A percentile compares a stretch with the other conserved stretches of the same genome.
Evolutionary conservation across 495 filamentous ascomycete genomes (phyloP).

Genomic region (Xylaria bambusicola): DNA sequence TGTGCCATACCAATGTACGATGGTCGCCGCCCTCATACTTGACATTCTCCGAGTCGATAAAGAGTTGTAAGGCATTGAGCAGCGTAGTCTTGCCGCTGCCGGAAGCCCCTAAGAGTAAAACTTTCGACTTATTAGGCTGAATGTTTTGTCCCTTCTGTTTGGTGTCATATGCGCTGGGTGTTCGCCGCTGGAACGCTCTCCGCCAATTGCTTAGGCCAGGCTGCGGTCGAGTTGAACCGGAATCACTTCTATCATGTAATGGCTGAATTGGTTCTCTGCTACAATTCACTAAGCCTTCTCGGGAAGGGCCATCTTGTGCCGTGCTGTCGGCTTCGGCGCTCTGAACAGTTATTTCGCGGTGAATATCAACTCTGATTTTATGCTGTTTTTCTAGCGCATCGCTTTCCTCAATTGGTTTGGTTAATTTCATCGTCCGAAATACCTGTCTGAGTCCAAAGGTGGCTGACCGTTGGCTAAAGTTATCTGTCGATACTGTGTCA

Average conservation of each 20-base stretch:
- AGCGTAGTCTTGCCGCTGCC: slow-evolving; percentile 3
- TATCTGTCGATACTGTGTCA: neutral
- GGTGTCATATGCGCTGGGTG: neutral
- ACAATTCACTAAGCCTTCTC: neutral
- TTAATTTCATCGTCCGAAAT: neutral
- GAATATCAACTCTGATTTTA: neutral
- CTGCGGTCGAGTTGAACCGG: neutral
- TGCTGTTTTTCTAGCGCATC: neutral
- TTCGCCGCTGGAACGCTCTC: neutral
- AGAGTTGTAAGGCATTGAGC: neutral
- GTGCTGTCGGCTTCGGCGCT: neutral
- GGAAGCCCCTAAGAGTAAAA: slow-evolving; percentile 7
- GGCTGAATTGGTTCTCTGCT: neutral
- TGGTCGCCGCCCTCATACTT: neutral
- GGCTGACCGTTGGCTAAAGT: neutral
- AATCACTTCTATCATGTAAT: neutral
- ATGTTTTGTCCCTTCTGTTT: neutral
- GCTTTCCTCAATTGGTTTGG: neutral
- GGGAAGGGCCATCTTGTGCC: neutral
- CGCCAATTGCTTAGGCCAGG: neutral
- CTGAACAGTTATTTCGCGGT: neutral
- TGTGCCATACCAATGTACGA: neutral
- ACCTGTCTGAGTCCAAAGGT: neutral
- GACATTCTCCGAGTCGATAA: neutral
- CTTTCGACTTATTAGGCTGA: neutral